Conservation (phyloP, 148 eudicot genomes). For the Rhododendron ovatum region DNA sequence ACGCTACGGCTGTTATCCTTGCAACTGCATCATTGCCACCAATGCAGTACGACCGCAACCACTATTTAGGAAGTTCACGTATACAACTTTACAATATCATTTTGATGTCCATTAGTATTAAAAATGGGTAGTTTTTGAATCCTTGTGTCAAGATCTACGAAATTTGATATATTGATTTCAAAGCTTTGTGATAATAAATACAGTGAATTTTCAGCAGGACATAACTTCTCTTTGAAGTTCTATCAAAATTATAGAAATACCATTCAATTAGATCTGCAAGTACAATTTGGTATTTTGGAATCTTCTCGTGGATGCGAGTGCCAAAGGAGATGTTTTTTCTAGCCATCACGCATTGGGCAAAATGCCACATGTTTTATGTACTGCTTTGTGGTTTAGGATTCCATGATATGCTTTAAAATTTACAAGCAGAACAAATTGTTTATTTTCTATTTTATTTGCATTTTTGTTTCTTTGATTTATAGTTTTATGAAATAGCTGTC, state of each 20-base stretch:
- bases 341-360: neutral
- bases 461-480: neutral
- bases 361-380: too few species aligned
- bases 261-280: neutral
- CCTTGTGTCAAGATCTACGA: neutral
- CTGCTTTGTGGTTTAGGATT: neutral
- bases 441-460: conserved; percentile 2
- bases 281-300: neutral
- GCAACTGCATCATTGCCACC: neutral
- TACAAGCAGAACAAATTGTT: neutral
- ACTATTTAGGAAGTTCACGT: neutral
- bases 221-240: neutral
- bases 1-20: neutral
- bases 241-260: neutral
- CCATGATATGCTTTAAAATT: neutral
- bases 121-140: neutral
- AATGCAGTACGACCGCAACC: neutral
- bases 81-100: neutral
- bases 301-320: neutral
- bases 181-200: neutral
- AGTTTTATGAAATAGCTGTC: neutral
- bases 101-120: neutral
- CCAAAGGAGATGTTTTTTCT: neutral
- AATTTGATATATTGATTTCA: neutral
- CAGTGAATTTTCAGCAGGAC: neutral